These are phyloP conservation scores for Pterocarpus santalinus DNA, from an alignment of 306 rosid genomes.

Conservation along the genomic window DNA sequence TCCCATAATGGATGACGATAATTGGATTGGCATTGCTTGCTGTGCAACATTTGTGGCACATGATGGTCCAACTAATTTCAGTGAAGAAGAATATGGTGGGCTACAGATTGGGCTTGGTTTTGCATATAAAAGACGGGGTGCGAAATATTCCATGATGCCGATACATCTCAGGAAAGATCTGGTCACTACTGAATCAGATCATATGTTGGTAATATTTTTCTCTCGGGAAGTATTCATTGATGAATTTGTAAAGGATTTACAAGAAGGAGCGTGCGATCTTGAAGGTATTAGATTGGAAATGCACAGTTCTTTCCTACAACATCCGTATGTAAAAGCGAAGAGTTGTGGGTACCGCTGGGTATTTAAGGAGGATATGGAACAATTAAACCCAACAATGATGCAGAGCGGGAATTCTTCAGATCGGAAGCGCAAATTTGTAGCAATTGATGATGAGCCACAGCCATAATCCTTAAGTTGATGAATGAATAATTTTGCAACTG, in stretches of 20 bases:
- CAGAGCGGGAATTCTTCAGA: not conserved
- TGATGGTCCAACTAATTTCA: not conserved
- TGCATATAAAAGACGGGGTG: not conserved
- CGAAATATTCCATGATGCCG: not conserved
- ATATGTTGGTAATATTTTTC: not conserved
- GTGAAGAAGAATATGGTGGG: not conserved
- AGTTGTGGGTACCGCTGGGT: not conserved
- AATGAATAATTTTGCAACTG: too few relatives aligned
- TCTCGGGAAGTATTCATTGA: not conserved
- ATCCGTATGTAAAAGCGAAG: not conserved
- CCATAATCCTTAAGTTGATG: too few relatives aligned
- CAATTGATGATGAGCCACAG: not conserved
- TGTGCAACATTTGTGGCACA: conserved; percentile 2
- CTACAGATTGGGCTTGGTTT: not conserved
- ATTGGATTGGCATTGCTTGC: not conserved
- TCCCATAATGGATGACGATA: not conserved
- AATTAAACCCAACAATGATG: not conserved
- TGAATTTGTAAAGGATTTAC: not conserved
- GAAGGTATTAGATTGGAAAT: not conserved
- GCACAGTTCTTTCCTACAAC: fast-evolving
- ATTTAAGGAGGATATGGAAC: conserved; percentile 7
- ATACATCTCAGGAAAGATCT: not conserved
- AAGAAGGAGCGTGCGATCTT: not conserved
- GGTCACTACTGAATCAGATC: not conserved
- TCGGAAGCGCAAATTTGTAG: not conserved